A percentile compares a stretch with the other conserved stretches of the same genome.
Evolutionary conservation across 2,329 filamentous ascomycete species (phyloP).

Genomic region (Geosmithia flava): DNA sequence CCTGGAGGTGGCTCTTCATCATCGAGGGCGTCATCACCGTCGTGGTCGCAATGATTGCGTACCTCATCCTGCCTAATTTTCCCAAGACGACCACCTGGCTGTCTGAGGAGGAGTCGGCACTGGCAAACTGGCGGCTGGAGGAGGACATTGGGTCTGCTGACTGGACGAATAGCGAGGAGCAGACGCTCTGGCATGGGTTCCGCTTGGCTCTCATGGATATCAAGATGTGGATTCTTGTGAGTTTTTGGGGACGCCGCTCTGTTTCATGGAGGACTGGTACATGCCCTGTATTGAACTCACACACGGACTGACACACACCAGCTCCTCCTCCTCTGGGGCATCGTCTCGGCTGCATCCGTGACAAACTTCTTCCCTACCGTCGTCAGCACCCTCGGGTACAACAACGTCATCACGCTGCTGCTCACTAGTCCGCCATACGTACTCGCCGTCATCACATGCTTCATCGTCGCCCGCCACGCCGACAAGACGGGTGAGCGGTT

Average conservation of each 20-base stretch:
- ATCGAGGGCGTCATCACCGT: slow-evolving; percentile 58
- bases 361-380: slow-evolving; percentile 13
- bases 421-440: slow-evolving; percentile 11
- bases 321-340: slow-evolving; percentile 4
- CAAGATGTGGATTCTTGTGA: slow-evolving; percentile 48
- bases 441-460: slow-evolving; percentile 29
- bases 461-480: slow-evolving; percentile 56
- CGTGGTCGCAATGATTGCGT: slow-evolving; percentile 40
- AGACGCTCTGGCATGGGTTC: slow-evolving; percentile 30
- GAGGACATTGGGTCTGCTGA: slow-evolving; percentile 55
- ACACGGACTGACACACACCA: slow-evolving; percentile 1
- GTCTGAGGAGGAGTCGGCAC: slow-evolving; percentile 33
- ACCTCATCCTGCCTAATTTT: slow-evolving; percentile 36
- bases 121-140: slow-evolving; percentile 49
- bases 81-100: slow-evolving; percentile 28
- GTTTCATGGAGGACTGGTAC: too few species aligned
- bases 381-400: slow-evolving; percentile 8
- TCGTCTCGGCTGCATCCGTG: slow-evolving; percentile 3
- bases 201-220: slow-evolving; percentile 40
- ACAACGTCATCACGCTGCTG: slow-evolving; percentile 9
- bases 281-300: too few species aligned
- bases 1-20: slow-evolving; percentile 45
- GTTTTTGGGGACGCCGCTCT: too few species aligned
- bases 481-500: slow-evolving; percentile 61
- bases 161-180: slow-evolving; percentile 7